Evolutionary conservation across 176 grass and related monocot genomes (phyloP), one percentile per base, ranked within the genome.

Genomic region (Urochloa ruziziensis): DNA sequence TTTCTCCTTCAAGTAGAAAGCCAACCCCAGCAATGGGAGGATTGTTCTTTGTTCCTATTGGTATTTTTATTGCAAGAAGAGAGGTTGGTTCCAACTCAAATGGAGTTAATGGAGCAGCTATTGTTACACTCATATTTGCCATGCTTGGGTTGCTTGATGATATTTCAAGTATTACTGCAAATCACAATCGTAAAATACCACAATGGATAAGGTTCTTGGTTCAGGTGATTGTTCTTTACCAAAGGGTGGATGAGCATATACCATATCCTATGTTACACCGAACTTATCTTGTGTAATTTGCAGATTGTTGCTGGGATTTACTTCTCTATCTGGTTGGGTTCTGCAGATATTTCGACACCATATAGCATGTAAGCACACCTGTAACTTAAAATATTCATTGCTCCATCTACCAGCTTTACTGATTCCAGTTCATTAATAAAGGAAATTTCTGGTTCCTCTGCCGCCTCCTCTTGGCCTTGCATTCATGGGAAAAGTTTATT

Each of bases 381-480:
- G 39, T 69, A 40, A 73, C 57, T 66, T 18, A 51, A 51, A 49
- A 39, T 64, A 34, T 64, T 21, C 17, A 30, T 65, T 40, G 11
- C 36, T 69, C 27, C 27, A 56, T 59, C 62, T 75, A 78, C 54
- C 54, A 73, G 51, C 37, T 83, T 83, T 54, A 86, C 34, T 67
- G 57, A 83, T 67, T 81, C 14, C 4, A 86, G 16, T 68, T 90
- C 82, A 75, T 86, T 21, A n/a, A 58, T 89, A 81, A 83, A 98
- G 93, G 93, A 98, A 96, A 91, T 90, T 88, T 44, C 78, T 98
- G 90, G 82, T 92, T 82, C 96, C 96, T 74, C 80, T 98, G 23
- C 93, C 96, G 78, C 90, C 89, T 27, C 91, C 93, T 59, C 65
- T 95, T 86, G 96, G 96, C 46, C 83, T 98, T 79, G 87, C 88